These are phyloP conservation scores for Plantago elongata DNA, from an alignment of 257 asterid species.

Conservation along the genomic window DNA sequence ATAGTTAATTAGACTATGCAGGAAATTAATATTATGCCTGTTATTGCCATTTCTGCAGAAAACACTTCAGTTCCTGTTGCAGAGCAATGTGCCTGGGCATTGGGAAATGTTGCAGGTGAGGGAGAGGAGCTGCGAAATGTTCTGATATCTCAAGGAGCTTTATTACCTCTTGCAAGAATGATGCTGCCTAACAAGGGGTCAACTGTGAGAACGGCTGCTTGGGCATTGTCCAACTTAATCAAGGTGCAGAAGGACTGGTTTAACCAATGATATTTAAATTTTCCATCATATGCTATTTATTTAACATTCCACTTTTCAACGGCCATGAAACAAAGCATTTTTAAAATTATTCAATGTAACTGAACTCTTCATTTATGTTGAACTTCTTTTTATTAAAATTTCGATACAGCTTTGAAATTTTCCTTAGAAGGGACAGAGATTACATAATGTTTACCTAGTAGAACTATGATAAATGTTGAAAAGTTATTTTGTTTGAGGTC, in stretches of 20 bases:
- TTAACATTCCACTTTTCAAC: not conserved
- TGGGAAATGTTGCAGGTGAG: slow-evolving; percentile 98
- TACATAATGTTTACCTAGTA: not conserved
- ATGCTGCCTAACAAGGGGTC: slow-evolving; percentile 87
- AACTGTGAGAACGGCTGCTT: slow-evolving; percentile 98
- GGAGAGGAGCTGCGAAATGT: slow-evolving; percentile 77
- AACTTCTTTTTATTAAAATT: too few relatives aligned
- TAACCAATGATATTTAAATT: slow-evolving; percentile 8
- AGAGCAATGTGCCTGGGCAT: slow-evolving; percentile 99
- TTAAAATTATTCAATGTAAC: too few relatives aligned
- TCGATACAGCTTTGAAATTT: not conserved
- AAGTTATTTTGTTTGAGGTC: not conserved
- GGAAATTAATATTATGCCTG: not conserved
- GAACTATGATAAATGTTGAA: not conserved
- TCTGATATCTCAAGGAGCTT: slow-evolving; percentile 87
- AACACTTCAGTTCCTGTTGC: slow-evolving; percentile 83
- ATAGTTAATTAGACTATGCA: not conserved
- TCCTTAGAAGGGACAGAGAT: too few relatives aligned
- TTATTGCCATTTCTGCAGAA: slow-evolving; percentile 35
- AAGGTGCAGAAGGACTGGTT: slow-evolving; percentile 47
- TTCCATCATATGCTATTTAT: slow-evolving; percentile 4
- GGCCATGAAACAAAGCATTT: too few relatives aligned
- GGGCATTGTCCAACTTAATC: slow-evolving; percentile 95
- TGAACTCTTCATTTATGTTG: too few relatives aligned
- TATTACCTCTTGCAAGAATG: slow-evolving; percentile 87